Percentiles rank a stretch among this genome's conserved stretches.
These are phyloP conservation scores for Boletus edulis DNA, from an alignment of 768 basidiomycete genomes.

Conservation along the genomic window DNA sequence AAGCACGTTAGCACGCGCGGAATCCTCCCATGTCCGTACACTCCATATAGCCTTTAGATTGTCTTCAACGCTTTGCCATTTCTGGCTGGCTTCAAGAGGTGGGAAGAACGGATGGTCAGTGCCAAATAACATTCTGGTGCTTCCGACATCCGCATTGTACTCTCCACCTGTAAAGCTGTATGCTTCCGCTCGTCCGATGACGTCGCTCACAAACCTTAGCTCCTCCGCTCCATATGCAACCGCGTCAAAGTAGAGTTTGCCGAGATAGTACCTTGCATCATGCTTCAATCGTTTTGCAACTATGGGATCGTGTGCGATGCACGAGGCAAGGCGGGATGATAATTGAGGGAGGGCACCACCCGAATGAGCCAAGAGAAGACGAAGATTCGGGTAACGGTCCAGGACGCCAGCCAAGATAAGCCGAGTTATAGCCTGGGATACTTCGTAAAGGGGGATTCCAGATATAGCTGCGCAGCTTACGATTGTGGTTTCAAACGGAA, in stretches of 20 bases:
- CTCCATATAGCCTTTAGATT: constrained; percentile 75
- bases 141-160: constrained; percentile 41
- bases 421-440: constrained; percentile 61
- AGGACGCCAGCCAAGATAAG: constrained; percentile 79
- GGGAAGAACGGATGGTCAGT: constrained; percentile 94
- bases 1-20: constrained; percentile 62
- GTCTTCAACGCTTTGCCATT: constrained; percentile 84
- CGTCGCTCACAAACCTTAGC: constrained; percentile 71
- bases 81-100: constrained; percentile 61
- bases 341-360: constrained; percentile 82
- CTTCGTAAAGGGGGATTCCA: constrained; percentile 4
- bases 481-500: constrained; percentile 88
- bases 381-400: constrained; percentile 74
- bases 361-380: constrained; percentile 82
- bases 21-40: constrained; percentile 36
- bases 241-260: constrained; percentile 78
- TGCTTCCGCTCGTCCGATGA: constrained; percentile 56
- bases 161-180: constrained; percentile 40
- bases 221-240: constrained; percentile 90
- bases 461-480: constrained; percentile 41
- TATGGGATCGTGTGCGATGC: constrained; percentile 81
- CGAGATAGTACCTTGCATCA: constrained; percentile 82
- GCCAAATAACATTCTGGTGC: constrained; percentile 69
- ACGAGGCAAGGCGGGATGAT: constrained; percentile 81
- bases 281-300: constrained; percentile 73